Conservation (phyloP, 352 stramenopile genomes). For the Blastocystis sp. region DNA sequence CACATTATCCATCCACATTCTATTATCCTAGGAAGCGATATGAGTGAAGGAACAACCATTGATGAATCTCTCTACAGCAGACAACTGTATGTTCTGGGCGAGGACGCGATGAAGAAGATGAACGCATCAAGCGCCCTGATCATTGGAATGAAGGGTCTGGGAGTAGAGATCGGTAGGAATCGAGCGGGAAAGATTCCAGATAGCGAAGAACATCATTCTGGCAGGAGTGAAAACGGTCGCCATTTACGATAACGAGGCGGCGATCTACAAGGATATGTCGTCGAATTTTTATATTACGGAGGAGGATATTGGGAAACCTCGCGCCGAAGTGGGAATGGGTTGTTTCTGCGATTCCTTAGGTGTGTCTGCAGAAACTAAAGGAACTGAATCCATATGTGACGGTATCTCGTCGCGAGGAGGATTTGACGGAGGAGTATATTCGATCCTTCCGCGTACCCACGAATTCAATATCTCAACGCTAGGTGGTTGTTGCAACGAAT, state of each 20-base stretch:
- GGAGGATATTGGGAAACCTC: constrained; percentile 53
- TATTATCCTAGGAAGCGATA: too few relatives aligned
- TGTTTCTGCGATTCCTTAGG: neutral
- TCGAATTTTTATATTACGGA: constrained; percentile 59
- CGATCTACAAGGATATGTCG: constrained; percentile 45
- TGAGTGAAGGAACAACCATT: constrained; percentile 58
- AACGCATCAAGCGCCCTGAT: constrained; percentile 83
- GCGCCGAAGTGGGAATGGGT: constrained; percentile 29
- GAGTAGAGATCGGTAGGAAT: constrained; percentile 57
- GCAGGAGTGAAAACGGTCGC: constrained; percentile 58
- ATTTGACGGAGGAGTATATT: constrained; percentile 56
- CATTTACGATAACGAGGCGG: constrained; percentile 56
- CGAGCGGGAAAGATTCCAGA: neutral
- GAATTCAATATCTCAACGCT: neutral
- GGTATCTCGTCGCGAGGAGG: constrained; percentile 30
- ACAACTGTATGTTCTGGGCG: constrained; percentile 97
- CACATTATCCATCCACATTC: too few relatives aligned
- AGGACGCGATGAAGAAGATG: constrained; percentile 92
- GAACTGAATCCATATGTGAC: constrained; percentile 59
- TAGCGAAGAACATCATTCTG: constrained; percentile 61
- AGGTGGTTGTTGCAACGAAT: constrained; percentile 58
- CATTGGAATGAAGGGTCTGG: constrained; percentile 67
- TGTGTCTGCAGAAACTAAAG: constrained; percentile 55
- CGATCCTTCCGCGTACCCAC: neutral
- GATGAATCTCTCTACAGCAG: constrained; percentile 70